Conservation (phyloP, 768 basidiomycete genomes). For the Kwoniella botswanensis region DNA sequence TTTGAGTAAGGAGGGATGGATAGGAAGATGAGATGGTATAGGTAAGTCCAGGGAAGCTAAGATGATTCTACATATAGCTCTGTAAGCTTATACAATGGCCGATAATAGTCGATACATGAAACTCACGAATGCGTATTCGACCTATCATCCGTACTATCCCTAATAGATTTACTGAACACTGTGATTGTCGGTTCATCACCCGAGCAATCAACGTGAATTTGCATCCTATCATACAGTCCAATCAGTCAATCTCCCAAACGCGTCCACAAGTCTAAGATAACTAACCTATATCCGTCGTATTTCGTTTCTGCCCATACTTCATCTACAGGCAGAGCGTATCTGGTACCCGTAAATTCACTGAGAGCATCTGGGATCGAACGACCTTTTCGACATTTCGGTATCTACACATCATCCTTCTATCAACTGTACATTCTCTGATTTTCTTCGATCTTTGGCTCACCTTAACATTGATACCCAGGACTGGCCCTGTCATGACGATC, state of each 20-base stretch:
- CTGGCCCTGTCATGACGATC: conserved; percentile 58
- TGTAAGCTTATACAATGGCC: not conserved
- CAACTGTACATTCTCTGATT: not conserved
- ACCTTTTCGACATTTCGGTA: conserved; percentile 84
- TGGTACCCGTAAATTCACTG: conserved; percentile 58
- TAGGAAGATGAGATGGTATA: conserved; percentile 13
- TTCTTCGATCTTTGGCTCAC: conserved; percentile 56
- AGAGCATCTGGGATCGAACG: conserved; percentile 66
- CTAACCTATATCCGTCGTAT: conserved; percentile 83
- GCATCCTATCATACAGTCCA: conserved; percentile 62
- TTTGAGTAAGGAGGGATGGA: conserved; percentile 9
- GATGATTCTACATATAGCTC: conserved; percentile 62
- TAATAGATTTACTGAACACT: conserved; percentile 85
- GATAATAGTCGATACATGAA: not conserved
- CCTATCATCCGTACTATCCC: conserved; percentile 81
- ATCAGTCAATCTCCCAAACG: not conserved
- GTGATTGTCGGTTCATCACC: conserved; percentile 63
- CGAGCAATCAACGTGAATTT: conserved; percentile 73
- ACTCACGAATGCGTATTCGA: conserved; percentile 66
- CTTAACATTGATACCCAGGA: conserved; percentile 69
- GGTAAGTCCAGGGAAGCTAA: conserved; percentile 66
- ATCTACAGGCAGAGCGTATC: conserved; percentile 44
- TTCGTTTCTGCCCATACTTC: conserved; percentile 86
- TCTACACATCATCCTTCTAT: conserved; percentile 58
- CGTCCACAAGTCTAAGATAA: not conserved